Evolutionary conservation across 495 filamentous ascomycete genomes (phyloP).

Genomic region (Amphirosellinia nigrospora): DNA sequence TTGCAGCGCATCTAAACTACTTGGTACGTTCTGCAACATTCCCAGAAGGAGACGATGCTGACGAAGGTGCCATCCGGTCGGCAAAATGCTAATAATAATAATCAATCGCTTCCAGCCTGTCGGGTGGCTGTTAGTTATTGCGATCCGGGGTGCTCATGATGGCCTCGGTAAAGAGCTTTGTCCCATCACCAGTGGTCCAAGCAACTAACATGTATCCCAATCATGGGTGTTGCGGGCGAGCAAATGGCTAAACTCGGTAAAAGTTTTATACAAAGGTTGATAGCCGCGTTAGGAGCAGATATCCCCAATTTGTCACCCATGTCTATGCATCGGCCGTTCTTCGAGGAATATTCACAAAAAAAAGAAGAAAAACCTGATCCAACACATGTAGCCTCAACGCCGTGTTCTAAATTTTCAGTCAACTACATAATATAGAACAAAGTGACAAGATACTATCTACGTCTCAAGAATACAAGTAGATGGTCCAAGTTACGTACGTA

Average conservation of each 20-base stretch:
- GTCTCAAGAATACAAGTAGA: background rate
- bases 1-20: background rate
- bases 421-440: background rate
- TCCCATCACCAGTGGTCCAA: background rate
- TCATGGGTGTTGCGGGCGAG: background rate
- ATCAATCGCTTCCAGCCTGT: slow-evolving; percentile 22
- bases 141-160: background rate
- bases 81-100: slow-evolving; percentile 17
- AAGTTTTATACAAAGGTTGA: background rate
- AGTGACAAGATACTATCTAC: background rate
- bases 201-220: background rate
- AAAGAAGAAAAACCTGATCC: background rate
- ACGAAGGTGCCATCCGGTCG: slow-evolving; percentile 17
- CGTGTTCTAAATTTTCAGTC: background rate
- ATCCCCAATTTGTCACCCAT: background rate
- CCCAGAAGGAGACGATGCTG: slow-evolving; percentile 16
- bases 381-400: background rate
- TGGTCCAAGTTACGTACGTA: background rate
- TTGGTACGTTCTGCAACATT: slow-evolving; percentile 3
- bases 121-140: slow-evolving; percentile 13
- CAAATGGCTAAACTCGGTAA: background rate
- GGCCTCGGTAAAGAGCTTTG: background rate
- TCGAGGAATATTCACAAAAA: background rate
- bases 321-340: background rate
- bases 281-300: background rate